A percentile compares a stretch with the other conserved stretches of the same genome.
Conservation (phyloP, 768 basidiomycete genomes). For the Auricularia heimuer region DNA sequence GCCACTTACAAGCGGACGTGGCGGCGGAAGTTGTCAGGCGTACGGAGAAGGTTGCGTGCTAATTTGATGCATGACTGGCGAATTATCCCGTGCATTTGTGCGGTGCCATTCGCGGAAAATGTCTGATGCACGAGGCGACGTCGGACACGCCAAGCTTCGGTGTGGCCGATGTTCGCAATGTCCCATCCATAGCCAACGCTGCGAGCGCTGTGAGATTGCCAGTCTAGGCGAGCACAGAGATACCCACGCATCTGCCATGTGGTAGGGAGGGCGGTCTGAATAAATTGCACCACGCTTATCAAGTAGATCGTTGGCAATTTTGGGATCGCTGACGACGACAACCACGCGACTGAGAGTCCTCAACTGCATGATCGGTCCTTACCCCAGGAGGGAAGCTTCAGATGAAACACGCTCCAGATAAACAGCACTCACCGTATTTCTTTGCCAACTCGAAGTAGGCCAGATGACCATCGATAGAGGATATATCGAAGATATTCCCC, state of each 20-base stretch:
- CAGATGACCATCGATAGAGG: constrained; percentile 28
- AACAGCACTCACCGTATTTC: constrained; percentile 28
- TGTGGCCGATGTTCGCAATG: too few species aligned
- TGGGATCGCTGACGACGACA: constrained; percentile 6
- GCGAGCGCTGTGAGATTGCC: too few species aligned
- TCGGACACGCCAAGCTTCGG: too few species aligned
- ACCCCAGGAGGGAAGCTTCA: too few species aligned
- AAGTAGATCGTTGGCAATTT: background rate
- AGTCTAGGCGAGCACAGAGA: too few species aligned
- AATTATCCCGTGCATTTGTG: background rate
- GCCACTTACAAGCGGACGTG: background rate
- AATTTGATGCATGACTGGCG: background rate
- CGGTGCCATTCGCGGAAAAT: background rate
- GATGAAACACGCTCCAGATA: background rate
- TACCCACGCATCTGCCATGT: too few species aligned
- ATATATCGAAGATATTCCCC: constrained; percentile 40
- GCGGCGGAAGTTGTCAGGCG: background rate
- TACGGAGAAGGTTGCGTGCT: background rate
- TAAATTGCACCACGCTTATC: too few species aligned
- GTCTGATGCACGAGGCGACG: background rate
- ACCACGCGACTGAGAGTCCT: constrained; percentile 6
- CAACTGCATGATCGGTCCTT: constrained; percentile 9
- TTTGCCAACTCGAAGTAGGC: constrained; percentile 33
- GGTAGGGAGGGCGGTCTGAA: too few species aligned
- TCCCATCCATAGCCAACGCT: too few species aligned